Evolutionary conservation across 345 rosid species (phyloP).

Genomic region (Luvunga scandens): DNA sequence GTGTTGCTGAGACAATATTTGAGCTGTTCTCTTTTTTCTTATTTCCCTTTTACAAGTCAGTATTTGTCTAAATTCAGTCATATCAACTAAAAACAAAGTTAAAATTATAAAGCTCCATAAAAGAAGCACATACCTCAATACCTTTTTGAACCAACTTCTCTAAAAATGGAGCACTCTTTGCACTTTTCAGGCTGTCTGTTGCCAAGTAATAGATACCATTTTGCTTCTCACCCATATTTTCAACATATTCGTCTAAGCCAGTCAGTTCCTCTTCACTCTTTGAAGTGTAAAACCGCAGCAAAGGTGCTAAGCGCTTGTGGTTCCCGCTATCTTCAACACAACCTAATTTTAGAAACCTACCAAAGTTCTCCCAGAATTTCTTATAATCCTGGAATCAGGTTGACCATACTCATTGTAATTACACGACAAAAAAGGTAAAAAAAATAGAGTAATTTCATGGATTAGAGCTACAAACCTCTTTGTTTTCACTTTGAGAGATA

Average conservation of each 20-base stretch:
- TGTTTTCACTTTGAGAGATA: conserved; percentile 75
- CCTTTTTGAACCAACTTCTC: conserved; percentile 90
- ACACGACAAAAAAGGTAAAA: not conserved
- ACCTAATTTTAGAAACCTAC: conserved; percentile 87
- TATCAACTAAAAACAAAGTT: not conserved
- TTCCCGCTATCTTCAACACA: conserved; percentile 95
- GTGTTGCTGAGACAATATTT: not conserved
- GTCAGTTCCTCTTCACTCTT: conserved; percentile 81
- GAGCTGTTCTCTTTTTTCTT: not conserved
- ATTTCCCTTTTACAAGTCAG: not conserved
- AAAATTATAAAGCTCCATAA: not conserved
- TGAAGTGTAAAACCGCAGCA: conserved; percentile 76
- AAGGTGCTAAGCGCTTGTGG: conserved; percentile 88
- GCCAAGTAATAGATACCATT: conserved; percentile 95
- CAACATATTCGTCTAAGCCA: conserved; percentile 83
- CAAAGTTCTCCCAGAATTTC: conserved; percentile 98
- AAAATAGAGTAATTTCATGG: conserved; percentile 1
- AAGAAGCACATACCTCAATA: conserved; percentile 59
- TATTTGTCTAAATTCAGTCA: not conserved
- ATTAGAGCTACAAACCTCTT: conserved; percentile 54
- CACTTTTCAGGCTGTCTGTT: conserved; percentile 91
- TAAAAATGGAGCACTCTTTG: conserved; percentile 90
- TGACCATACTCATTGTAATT: conserved; percentile 10
- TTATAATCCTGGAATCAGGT: conserved; percentile 71
- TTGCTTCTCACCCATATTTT: conserved; percentile 94